Evolutionary conservation across 495 filamentous ascomycete species (phyloP).

Genomic region (Talaromyces liani): DNA sequence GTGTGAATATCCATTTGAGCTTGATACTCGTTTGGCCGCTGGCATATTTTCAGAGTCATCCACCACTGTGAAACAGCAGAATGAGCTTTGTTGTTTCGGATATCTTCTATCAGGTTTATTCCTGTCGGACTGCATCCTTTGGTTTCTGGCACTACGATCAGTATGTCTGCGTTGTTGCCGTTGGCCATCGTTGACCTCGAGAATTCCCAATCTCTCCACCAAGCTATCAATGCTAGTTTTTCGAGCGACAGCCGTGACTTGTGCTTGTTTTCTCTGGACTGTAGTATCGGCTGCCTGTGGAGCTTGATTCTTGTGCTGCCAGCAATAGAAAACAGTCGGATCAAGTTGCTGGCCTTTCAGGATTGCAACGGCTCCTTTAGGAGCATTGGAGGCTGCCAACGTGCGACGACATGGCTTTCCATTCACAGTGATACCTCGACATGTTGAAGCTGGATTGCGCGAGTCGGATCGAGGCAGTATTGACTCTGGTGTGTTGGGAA

Average conservation of each 20-base stretch:
- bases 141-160: conserved; percentile 8
- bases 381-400: conserved; percentile 36
- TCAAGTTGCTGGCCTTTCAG: conserved; percentile 33
- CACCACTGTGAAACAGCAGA: conserved; percentile 33
- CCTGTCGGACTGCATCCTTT: conserved; percentile 19
- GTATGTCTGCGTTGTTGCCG: conserved; percentile 9
- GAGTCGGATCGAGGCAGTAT: conserved; percentile 71
- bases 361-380: conserved; percentile 30
- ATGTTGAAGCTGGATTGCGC: conserved; percentile 76
- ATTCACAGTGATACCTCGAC: conserved; percentile 70
- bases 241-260: conserved; percentile 15
- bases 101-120: conserved; percentile 14
- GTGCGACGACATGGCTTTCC: conserved; percentile 74
- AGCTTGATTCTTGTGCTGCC: conserved; percentile 91
- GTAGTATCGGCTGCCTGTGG: background rate
- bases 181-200: conserved; percentile 44
- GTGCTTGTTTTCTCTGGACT: conserved; percentile 2
- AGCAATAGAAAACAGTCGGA: conserved; percentile 66
- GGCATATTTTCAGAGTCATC: conserved; percentile 10
- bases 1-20: background rate
- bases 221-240: conserved; percentile 77
- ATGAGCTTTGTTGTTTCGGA: conserved; percentile 16
- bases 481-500: conserved; percentile 78
- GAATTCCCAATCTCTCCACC: conserved; percentile 67
- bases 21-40: background rate